Percentiles rank a stretch among this genome's conserved stretches.
Conservation (phyloP, 352 stramenopile genomes). For the Globisporangium paroecandrum region DNA sequence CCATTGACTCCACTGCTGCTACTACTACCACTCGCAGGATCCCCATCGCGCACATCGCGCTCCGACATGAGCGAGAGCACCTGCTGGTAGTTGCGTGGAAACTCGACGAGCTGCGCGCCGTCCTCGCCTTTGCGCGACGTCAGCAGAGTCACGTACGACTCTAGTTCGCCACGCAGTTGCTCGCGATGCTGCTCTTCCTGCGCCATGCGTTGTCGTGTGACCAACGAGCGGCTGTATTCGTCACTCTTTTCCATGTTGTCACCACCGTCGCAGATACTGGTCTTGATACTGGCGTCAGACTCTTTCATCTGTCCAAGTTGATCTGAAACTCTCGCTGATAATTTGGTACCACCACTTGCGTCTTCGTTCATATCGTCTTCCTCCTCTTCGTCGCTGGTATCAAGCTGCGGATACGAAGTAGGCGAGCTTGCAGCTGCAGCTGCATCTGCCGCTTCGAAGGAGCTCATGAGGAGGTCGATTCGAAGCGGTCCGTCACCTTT, state of each 20-base stretch:
- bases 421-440: background rate
- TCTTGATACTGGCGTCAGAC: background rate
- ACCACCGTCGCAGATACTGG: background rate
- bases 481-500: conserved; percentile 6
- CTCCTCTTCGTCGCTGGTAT: conserved; percentile 7
- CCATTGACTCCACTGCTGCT: background rate
- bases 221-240: conserved; percentile 25
- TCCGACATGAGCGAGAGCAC: conserved; percentile 70
- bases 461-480: conserved; percentile 3
- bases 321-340: background rate
- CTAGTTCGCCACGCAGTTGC: conserved; percentile 37
- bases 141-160: conserved; percentile 43
- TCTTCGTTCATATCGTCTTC: background rate
- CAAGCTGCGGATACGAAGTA: background rate
- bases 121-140: conserved; percentile 36
- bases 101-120: conserved; percentile 47
- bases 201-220: conserved; percentile 14
- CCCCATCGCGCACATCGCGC: conserved; percentile 33
- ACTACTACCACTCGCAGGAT: background rate
- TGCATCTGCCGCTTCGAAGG: background rate
- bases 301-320: background rate
- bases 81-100: conserved; percentile 60
- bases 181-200: conserved; percentile 36
- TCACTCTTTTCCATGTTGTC: background rate
- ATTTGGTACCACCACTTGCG: background rate